Evolutionary conservation across 1,284 basidiomycete species (phyloP).

Genomic region (Caloboletus firmus): DNA sequence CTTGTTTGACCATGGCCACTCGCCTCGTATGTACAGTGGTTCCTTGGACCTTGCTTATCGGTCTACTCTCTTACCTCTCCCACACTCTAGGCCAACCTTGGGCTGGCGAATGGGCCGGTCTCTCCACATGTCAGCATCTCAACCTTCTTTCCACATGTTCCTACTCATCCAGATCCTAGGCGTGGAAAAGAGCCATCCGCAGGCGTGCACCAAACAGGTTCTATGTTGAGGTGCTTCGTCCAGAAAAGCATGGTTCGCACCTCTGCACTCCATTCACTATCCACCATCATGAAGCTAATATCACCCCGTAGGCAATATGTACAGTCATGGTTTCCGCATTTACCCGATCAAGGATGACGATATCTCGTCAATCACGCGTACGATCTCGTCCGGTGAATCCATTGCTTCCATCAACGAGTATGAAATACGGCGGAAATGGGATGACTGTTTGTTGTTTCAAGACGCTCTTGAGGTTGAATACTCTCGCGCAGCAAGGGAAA

Average conservation of each 20-base stretch:
- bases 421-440: conserved; percentile 76
- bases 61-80: not conserved
- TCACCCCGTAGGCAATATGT: conserved; percentile 44
- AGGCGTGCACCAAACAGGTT: conserved; percentile 61
- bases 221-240: conserved; percentile 52
- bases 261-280: not conserved
- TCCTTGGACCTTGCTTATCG: not conserved
- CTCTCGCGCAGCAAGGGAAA: conserved; percentile 56
- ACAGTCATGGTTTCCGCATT: conserved; percentile 64
- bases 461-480: conserved; percentile 67
- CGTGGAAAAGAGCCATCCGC: conserved; percentile 60
- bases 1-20: conserved; percentile 1
- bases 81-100: not conserved
- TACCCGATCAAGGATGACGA: conserved; percentile 46
- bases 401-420: conserved; percentile 48
- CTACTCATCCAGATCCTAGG: conserved; percentile 30
- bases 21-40: conserved; percentile 10
- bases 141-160: not conserved
- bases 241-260: conserved; percentile 57
- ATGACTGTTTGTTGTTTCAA: conserved; percentile 76
- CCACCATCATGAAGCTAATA: not conserved
- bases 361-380: conserved; percentile 40
- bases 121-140: conserved; percentile 27
- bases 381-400: conserved; percentile 22
- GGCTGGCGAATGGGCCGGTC: conserved; percentile 7